Evolutionary conservation across 768 basidiomycete species (phyloP).

Genomic region (Amanita pallidorosea): DNA sequence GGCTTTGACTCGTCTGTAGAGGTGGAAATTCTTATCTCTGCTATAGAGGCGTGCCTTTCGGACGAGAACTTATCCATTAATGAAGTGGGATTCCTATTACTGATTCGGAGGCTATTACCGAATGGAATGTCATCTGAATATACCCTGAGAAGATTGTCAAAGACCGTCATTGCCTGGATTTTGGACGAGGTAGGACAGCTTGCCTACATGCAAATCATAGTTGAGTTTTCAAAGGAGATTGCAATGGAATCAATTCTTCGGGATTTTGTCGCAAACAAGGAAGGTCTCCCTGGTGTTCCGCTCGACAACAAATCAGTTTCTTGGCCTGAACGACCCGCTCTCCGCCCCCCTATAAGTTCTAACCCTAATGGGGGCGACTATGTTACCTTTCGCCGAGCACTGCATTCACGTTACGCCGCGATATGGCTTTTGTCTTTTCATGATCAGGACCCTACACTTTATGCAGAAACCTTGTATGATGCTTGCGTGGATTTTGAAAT

Average conservation of each 20-base stretch:
- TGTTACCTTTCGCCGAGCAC: constrained; percentile 41
- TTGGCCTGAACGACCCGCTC: constrained; percentile 42
- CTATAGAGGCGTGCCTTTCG: constrained; percentile 59
- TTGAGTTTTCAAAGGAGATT: constrained; percentile 38
- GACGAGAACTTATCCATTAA: constrained; percentile 67
- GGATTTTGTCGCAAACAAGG: constrained; percentile 51
- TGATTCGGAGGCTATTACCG: constrained; percentile 67
- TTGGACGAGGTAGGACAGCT: constrained; percentile 46
- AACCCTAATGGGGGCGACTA: constrained; percentile 63
- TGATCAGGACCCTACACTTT: constrained; percentile 43
- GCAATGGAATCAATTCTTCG: constrained; percentile 55
- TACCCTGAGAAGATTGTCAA: constrained; percentile 49
- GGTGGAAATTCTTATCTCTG: constrained; percentile 61
- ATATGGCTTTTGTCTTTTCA: constrained; percentile 67
- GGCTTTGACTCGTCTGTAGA: constrained; percentile 62
- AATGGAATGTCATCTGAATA: constrained; percentile 65
- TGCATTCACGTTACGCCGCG: constrained; percentile 45
- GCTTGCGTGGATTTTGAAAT: constrained; percentile 30
- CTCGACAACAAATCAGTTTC: constrained; percentile 26
- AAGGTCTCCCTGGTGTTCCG: constrained; percentile 55
- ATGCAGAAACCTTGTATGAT: constrained; percentile 42
- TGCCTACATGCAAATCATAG: background rate
- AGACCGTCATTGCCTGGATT: constrained; percentile 57
- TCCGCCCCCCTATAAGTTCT: constrained; percentile 26
- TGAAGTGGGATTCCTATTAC: constrained; percentile 60